These are phyloP conservation scores for Scheffersomyces segobiensis DNA, from an alignment of 1,139 yeast species.

Conservation along the genomic window DNA sequence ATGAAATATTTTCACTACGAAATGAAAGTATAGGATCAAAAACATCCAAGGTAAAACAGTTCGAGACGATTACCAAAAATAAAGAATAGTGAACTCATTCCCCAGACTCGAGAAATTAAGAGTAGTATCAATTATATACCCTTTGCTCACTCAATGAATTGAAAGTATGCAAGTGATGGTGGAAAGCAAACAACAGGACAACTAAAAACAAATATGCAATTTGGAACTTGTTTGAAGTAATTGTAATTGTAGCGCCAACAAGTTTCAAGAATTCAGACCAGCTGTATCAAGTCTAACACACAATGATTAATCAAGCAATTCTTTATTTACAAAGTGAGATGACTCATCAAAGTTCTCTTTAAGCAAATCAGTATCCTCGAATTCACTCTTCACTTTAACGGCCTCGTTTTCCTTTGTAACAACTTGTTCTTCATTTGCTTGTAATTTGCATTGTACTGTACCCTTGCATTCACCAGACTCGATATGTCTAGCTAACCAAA, in stretches of 20 bases:
- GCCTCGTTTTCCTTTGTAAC: conserved; percentile 1
- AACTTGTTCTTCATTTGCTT: neutral
- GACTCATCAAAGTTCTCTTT: neutral
- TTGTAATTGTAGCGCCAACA: neutral
- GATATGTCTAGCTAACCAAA: conserved; percentile 54
- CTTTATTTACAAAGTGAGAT: neutral
- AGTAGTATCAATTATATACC: neutral
- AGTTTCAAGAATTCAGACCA: neutral
- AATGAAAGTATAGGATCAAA: neutral
- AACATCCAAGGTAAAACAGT: neutral
- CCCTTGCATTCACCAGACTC: conserved; percentile 48
- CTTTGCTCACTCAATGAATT: neutral
- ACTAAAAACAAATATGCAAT: neutral
- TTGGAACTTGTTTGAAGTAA: neutral
- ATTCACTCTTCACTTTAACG: conserved; percentile 1
- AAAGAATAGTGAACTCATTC: neutral
- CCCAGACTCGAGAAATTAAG: neutral
- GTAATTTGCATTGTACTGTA: conserved; percentile 22
- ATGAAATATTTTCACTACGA: neutral
- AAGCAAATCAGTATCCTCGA: neutral
- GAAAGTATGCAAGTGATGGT: neutral
- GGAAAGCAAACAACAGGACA: neutral
- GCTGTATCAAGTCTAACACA: neutral
- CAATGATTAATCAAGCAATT: neutral
- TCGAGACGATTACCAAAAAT: neutral